A percentile compares a stretch with the other conserved stretches of the same genome.
Evolutionary conservation across 768 basidiomycete genomes (phyloP).

Genomic region (Tricholomella constricta): DNA sequence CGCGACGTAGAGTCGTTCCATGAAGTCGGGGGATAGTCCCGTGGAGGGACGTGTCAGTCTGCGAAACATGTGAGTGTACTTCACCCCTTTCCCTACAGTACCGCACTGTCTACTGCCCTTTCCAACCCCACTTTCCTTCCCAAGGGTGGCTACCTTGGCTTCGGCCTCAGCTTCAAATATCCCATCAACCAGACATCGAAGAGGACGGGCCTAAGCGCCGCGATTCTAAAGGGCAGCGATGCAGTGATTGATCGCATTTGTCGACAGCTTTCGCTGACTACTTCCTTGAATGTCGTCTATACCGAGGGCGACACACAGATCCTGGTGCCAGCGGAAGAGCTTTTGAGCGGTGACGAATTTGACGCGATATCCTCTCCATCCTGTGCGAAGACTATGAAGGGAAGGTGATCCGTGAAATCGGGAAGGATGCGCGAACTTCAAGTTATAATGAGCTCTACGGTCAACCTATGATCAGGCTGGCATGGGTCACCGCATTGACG

Average conservation of each 20-base stretch:
- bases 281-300: background rate
- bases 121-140: slow-evolving; percentile 35
- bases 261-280: background rate
- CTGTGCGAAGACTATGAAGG: background rate
- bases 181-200: slow-evolving; percentile 22
- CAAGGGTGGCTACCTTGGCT: slow-evolving; percentile 41
- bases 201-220: background rate
- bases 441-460: too few species aligned
- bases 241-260: slow-evolving; percentile 23
- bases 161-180: slow-evolving; percentile 40
- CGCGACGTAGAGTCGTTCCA: slow-evolving; percentile 23
- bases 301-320: background rate
- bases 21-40: slow-evolving; percentile 17
- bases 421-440: too few species aligned
- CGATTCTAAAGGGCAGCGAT: slow-evolving; percentile 31
- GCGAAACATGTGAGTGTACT: too few species aligned
- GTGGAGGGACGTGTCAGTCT: background rate
- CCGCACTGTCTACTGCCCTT: slow-evolving; percentile 29
- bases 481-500: slow-evolving; percentile 10
- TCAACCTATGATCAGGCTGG: background rate
- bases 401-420: background rate
- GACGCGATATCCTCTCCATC: background rate
- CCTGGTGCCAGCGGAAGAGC: background rate
- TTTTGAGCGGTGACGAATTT: background rate
- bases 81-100: too few species aligned